Evolutionary conservation across 2,329 filamentous ascomycete genomes (phyloP).

Genomic region (Fusarium pseudonygamai): DNA sequence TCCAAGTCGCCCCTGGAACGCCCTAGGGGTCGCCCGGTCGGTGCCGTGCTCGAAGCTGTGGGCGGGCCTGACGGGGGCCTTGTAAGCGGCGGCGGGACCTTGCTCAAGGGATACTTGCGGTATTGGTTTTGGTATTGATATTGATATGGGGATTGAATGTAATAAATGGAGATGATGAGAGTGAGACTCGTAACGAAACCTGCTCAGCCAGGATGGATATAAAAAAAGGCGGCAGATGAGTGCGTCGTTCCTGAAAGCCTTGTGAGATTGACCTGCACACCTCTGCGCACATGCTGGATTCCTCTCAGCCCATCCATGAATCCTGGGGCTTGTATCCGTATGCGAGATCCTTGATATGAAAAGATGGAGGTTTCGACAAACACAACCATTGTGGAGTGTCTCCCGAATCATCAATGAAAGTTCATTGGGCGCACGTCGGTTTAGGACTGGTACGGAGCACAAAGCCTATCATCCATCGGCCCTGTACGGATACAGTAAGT

Average conservation of each 20-base stretch:
- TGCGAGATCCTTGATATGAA: conserved; percentile 31
- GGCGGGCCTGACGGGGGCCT: conserved; percentile 10
- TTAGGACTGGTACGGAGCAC: conserved; percentile 21
- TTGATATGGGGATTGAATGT: conserved; percentile 3
- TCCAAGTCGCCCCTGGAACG: conserved; percentile 32
- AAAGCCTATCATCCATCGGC: conserved; percentile 22
- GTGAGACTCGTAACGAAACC: background rate
- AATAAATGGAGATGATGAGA: conserved; percentile 10
- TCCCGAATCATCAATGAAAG: conserved; percentile 10
- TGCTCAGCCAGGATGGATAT: background rate
- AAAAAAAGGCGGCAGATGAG: background rate
- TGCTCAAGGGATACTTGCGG: conserved; percentile 21
- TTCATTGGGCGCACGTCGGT: conserved; percentile 10
- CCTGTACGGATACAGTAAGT: conserved; percentile 20
- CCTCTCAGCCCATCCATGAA: conserved; percentile 18
- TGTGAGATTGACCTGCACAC: conserved; percentile 11
- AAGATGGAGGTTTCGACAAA: conserved; percentile 20
- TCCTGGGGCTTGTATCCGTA: conserved; percentile 20
- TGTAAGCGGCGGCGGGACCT: conserved; percentile 14
- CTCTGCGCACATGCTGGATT: conserved; percentile 12
- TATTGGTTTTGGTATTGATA: conserved; percentile 5
- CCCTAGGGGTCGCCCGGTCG: conserved; percentile 22
- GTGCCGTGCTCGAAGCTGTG: conserved; percentile 12
- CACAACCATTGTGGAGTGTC: conserved; percentile 16
- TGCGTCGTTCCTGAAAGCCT: conserved; percentile 8